Evolutionary conservation across 1,139 yeast species (phyloP).

Genomic region (Lizanozyma gosingica): DNA sequence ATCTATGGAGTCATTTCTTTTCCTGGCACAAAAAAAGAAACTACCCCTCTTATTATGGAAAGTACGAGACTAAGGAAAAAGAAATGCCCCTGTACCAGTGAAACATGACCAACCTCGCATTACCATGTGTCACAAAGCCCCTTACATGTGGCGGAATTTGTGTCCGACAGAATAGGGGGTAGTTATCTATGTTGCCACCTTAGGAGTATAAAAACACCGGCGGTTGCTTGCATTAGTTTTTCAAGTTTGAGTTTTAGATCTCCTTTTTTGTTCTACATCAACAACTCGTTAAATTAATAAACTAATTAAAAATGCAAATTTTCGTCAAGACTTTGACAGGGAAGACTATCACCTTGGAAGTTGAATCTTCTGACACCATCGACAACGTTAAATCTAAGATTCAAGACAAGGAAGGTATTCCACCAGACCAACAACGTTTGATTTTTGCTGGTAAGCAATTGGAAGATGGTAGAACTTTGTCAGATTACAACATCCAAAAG

Average conservation of each 20-base stretch:
- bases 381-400: conserved; percentile 38
- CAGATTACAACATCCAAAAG: conserved; percentile 99
- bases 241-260: too few relatives aligned
- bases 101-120: neutral
- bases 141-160: neutral
- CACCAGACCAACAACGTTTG: conserved; percentile 73
- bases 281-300: too few relatives aligned
- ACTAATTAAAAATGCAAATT: conserved; percentile 56
- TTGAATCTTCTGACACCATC: conserved; percentile 37
- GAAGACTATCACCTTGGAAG: conserved; percentile 36
- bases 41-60: too few relatives aligned
- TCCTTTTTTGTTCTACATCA: too few relatives aligned
- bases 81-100: neutral
- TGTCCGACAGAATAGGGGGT: neutral
- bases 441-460: conserved; percentile 99
- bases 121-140: neutral
- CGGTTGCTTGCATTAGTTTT: too few relatives aligned
- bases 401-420: conserved; percentile 39
- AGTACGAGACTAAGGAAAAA: neutral
- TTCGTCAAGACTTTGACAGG: conserved; percentile 54
- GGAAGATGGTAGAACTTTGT: conserved; percentile 97
- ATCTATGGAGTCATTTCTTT: neutral
- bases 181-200: neutral
- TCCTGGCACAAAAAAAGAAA: neutral
- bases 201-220: neutral